These are phyloP conservation scores for Solanum hybrid DNA, from an alignment of 305 asterid species.

Conservation along the genomic window DNA sequence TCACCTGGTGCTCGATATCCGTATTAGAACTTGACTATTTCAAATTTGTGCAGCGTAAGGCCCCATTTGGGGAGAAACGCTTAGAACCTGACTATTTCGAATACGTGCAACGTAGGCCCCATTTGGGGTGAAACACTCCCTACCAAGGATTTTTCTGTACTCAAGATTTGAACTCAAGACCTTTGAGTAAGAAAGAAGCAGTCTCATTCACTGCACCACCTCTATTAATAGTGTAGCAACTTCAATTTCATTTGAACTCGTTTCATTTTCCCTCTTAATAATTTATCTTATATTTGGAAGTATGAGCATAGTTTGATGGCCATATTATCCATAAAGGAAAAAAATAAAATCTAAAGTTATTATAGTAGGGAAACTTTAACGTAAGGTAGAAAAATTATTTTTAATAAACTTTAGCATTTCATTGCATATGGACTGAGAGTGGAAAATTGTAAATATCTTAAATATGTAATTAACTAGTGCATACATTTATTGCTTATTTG, in stretches of 20 bases:
- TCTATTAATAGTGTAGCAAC: background rate
- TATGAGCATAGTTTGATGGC: background rate
- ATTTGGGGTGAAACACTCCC: background rate
- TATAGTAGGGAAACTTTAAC: background rate
- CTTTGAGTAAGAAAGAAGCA: background rate
- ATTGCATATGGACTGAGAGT: background rate
- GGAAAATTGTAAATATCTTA: background rate
- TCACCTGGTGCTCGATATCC: fast-evolving
- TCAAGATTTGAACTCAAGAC: background rate
- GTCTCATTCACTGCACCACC: too few relatives aligned
- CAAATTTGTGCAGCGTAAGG: too few relatives aligned
- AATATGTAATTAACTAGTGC: background rate
- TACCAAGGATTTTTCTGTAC: too few relatives aligned
- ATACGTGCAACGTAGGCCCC: background rate
- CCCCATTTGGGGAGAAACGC: background rate
- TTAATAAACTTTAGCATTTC: background rate
- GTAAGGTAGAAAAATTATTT: background rate
- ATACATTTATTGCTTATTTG: background rate
- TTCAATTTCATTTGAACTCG: background rate
- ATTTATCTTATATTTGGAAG: background rate
- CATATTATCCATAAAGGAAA: background rate
- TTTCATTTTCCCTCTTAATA: background rate
- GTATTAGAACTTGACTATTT: background rate
- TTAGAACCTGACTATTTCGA: background rate
- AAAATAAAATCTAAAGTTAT: background rate